phyloP scores from a whole-genome alignment of 2,329 filamentous ascomycete genomes.

The Colletotrichum endophyticum region DNA sequence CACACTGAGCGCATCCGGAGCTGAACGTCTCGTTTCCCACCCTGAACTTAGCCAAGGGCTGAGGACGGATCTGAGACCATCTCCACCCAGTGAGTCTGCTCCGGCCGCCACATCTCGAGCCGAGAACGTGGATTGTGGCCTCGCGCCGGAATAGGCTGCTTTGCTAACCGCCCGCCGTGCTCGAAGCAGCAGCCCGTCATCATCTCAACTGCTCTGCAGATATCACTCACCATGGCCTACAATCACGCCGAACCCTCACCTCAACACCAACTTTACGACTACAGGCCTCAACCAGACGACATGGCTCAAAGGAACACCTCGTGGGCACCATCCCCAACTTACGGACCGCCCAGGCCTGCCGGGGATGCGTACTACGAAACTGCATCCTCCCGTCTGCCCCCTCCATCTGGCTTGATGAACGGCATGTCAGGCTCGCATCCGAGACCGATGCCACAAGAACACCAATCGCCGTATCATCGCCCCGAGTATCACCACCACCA shows the following conservation, averaged over 20 bases:
- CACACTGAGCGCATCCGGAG: constrained; percentile 12
- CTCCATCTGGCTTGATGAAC: constrained; percentile 27
- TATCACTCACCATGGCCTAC: constrained; percentile 31
- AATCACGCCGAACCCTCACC: constrained; percentile 30
- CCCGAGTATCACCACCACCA: constrained; percentile 25
- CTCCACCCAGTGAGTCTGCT: constrained; percentile 15
- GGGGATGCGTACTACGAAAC: constrained; percentile 25
- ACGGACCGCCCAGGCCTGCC: constrained; percentile 29
- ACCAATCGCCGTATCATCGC: constrained; percentile 5
- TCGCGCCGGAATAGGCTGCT: constrained; percentile 12
- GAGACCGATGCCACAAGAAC: not conserved
- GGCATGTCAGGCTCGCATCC: constrained; percentile 22
- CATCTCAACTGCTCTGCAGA: not conserved
- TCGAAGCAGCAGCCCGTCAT: not conserved
- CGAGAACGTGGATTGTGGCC: constrained; percentile 12
- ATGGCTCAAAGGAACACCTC: constrained; percentile 39
- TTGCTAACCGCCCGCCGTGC: constrained; percentile 1
- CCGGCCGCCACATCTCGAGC: constrained; percentile 14
- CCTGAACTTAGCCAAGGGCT: constrained; percentile 2
- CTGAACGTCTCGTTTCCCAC: not conserved
- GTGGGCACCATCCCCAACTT: constrained; percentile 30
- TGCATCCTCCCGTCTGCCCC: constrained; percentile 28
- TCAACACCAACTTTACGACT: constrained; percentile 28
- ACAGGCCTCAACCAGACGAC: constrained; percentile 32
- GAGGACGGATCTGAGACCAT: constrained; percentile 14